Evolutionary conservation across 345 rosid species (phyloP), one percentile per base, ranked within the genome.

Genomic region (Iberis pinnata): DNA sequence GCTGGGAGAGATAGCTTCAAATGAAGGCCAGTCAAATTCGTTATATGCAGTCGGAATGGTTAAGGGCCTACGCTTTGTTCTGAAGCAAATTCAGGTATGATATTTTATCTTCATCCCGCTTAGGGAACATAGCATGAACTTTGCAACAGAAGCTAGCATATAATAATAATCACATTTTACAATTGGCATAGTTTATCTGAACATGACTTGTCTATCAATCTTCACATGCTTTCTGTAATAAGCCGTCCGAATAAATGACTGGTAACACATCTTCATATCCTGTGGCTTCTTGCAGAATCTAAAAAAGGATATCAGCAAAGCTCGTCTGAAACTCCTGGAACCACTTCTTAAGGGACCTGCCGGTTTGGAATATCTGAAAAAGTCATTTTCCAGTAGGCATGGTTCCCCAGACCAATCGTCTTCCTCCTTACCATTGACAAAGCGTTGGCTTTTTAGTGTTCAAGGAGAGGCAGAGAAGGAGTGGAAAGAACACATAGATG

Each of bases 291-390:
- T 17, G 51, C 70, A 90, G 98, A 76, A 61, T 58, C 71, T 90
- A 16, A 84, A 80, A 68, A 72, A 54, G 45, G 95, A 84, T 74
- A 84, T 90, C 32, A 81, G 89, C 74, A 78, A 72, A 70, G 80
- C 95, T 33, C 98, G 84, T 31, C 65, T 87, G 65, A 79, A 70
- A 58, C 67, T 84, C 35, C 75, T 87, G 86, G 87, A 82, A 73
- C 88, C 96, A 27, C 64, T 84, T 62, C 55, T 90, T 51, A 90
- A 77, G 72, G 98, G 98, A 19, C 87, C 92, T 48, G 82, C 89
- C 60, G 95, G 88, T 59, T 60, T 80, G 29, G 98, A 87, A 51
- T 90, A 82, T 58, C 76, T 87, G 39, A 76, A 64, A 58, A 78
- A 76, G 63, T 85, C 88, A 59, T 90, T 90, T 66, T 39, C 79